These are phyloP conservation scores for Xerocomus brunneocitrinus DNA, from an alignment of 768 basidiomycete genomes.

Conservation along the genomic window DNA sequence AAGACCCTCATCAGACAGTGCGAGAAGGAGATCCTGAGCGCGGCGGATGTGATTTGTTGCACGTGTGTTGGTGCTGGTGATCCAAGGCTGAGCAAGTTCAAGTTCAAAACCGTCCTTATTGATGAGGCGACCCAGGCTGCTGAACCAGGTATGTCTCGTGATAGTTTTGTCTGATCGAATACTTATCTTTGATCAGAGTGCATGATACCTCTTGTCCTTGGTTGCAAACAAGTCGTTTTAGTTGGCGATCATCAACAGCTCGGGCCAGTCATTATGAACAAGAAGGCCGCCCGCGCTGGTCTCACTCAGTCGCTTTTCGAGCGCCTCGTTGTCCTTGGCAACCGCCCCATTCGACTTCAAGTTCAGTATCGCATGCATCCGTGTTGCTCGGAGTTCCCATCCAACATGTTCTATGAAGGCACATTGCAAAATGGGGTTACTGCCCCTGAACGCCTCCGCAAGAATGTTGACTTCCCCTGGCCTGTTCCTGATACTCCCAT, in stretches of 20 bases:
- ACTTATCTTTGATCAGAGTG: slow-evolving; percentile 59
- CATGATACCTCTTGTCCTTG: slow-evolving; percentile 98
- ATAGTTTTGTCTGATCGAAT: background rate
- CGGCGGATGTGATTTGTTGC: slow-evolving; percentile 97
- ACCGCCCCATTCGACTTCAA: slow-evolving; percentile 95
- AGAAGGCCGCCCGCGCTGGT: slow-evolving; percentile 98
- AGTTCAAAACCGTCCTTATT: slow-evolving; percentile 97
- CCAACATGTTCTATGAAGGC: slow-evolving; percentile 99
- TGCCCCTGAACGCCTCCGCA: slow-evolving; percentile 92
- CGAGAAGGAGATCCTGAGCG: slow-evolving; percentile 94
- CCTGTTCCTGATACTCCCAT: slow-evolving; percentile 95
- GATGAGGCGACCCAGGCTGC: slow-evolving; percentile 99
- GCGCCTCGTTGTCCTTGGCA: slow-evolving; percentile 90
- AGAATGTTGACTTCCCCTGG: slow-evolving; percentile 99
- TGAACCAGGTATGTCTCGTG: slow-evolving; percentile 68
- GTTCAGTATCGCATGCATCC: slow-evolving; percentile 99
- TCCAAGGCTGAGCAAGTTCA: slow-evolving; percentile 91
- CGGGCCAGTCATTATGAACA: slow-evolving; percentile 99
- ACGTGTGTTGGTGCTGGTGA: slow-evolving; percentile 98
- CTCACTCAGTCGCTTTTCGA: slow-evolving; percentile 98
- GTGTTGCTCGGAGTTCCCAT: slow-evolving; percentile 97
- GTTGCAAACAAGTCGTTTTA: slow-evolving; percentile 97
- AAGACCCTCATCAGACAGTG: slow-evolving; percentile 92
- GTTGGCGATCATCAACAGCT: slow-evolving; percentile 97
- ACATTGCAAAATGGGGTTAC: slow-evolving; percentile 99